These are phyloP conservation scores for Trichoderma brevicompactum DNA, from an alignment of 2,329 filamentous ascomycete genomes.

Conservation along the genomic window DNA sequence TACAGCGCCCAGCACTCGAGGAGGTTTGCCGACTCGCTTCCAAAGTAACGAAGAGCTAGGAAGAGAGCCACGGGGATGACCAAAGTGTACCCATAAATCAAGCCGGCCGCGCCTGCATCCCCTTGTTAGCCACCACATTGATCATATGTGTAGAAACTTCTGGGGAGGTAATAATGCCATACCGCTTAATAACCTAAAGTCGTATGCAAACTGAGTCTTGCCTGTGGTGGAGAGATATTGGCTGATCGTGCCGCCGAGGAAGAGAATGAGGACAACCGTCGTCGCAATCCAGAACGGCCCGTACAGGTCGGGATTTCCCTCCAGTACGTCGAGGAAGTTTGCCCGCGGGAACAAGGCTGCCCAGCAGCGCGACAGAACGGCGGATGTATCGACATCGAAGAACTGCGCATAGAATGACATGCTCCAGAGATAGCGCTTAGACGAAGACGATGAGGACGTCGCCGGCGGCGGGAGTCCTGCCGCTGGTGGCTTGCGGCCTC, in stretches of 20 bases:
- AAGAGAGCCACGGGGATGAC: constrained; percentile 85
- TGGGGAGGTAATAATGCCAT: constrained; percentile 37
- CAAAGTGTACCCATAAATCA: constrained; percentile 94
- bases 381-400: constrained; percentile 96
- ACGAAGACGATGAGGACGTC: constrained; percentile 54
- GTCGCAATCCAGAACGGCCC: constrained; percentile 99
- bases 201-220: constrained; percentile 82
- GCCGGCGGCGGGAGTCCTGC: constrained; percentile 62
- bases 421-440: constrained; percentile 90
- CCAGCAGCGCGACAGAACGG: constrained; percentile 84
- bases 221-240: constrained; percentile 76
- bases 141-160: too few relatives aligned
- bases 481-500: constrained; percentile 53
- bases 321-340: constrained; percentile 95
- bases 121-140: constrained; percentile 22
- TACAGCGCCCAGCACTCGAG: constrained; percentile 96
- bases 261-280: constrained; percentile 93
- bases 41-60: constrained; percentile 91
- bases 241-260: constrained; percentile 92
- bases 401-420: constrained; percentile 95
- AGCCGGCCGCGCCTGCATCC: constrained; percentile 73
- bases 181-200: constrained; percentile 88
- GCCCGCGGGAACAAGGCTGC: constrained; percentile 87
- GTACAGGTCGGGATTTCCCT: constrained; percentile 96
- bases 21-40: constrained; percentile 88